phyloP scores from a whole-genome alignment of 768 basidiomycete species.

The Boletellus ananas region DNA sequence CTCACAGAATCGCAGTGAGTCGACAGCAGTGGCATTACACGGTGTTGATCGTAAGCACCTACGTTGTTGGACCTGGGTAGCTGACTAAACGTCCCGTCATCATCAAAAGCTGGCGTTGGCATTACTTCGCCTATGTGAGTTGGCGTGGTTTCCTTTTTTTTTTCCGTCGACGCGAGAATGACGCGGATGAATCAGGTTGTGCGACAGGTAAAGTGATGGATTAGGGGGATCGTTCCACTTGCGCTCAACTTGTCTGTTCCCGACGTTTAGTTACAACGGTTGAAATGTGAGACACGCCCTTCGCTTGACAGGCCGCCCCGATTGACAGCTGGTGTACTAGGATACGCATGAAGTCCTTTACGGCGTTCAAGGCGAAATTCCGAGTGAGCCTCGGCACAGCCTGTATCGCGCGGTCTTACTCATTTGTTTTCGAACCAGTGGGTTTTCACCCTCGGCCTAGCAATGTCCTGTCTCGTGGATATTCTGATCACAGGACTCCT shows the following conservation, averaged over 20 bases:
- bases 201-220: slow-evolving; percentile 23
- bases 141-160: not conserved
- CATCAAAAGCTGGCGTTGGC: slow-evolving; percentile 25
- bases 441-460: slow-evolving; percentile 50
- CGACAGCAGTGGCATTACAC: slow-evolving; percentile 31
- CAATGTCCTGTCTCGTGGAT: slow-evolving; percentile 48
- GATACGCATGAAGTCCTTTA: slow-evolving; percentile 26
- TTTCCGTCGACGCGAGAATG: not conserved
- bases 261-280: slow-evolving; percentile 24
- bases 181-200: slow-evolving; percentile 29
- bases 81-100: slow-evolving; percentile 1
- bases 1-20: slow-evolving; percentile 20
- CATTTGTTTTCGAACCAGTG: slow-evolving; percentile 31
- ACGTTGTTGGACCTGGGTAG: not conserved
- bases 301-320: not conserved
- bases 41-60: slow-evolving; percentile 31
- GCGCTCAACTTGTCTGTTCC: slow-evolving; percentile 16
- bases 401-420: not conserved
- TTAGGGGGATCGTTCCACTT: not conserved
- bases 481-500: slow-evolving; percentile 46
- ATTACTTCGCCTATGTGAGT: slow-evolving; percentile 32
- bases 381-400: slow-evolving; percentile 7
- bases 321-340: slow-evolving; percentile 8
- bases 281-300: slow-evolving; percentile 25
- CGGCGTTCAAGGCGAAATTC: slow-evolving; percentile 24